A percentile compares a stretch with the other conserved stretches of the same genome.
Conservation (phyloP, 2,329 filamentous ascomycete genomes). For the Sporothrix curviconia region DNA sequence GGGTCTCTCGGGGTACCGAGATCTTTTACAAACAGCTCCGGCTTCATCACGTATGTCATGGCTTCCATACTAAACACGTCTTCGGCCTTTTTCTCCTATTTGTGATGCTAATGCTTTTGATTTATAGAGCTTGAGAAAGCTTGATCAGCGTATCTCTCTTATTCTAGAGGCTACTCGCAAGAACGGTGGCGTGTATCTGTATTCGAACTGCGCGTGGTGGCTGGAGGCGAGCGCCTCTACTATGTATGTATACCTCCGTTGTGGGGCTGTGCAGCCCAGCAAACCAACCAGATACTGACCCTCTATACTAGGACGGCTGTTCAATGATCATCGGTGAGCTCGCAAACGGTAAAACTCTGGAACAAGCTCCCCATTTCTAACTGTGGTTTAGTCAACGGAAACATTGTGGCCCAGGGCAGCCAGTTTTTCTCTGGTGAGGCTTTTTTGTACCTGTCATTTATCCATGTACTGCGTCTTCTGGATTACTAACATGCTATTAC, state of each 20-base stretch:
- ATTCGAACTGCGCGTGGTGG: conserved; percentile 47
- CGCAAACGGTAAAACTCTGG: too few species aligned
- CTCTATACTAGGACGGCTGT: conserved; percentile 41
- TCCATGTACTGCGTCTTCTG: too few species aligned
- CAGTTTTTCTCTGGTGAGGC: too few species aligned
- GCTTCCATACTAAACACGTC: not conserved
- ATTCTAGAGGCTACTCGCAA: conserved; percentile 58
- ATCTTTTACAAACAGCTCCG: conserved; percentile 65
- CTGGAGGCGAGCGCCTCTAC: conserved; percentile 50
- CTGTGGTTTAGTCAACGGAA: conserved; percentile 57
- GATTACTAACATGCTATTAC: conserved; percentile 30
- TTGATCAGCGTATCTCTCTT: conserved; percentile 55
- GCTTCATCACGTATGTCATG: conserved; percentile 42
- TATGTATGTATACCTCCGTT: conserved; percentile 28
- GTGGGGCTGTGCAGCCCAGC: too few species aligned
- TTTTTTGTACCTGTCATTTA: too few species aligned
- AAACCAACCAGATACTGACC: too few species aligned
- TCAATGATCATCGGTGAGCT: conserved; percentile 48
- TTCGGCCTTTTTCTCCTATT: not conserved
- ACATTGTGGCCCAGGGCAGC: conserved; percentile 57
- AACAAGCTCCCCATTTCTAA: too few species aligned
- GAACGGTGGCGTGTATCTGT: conserved; percentile 40
- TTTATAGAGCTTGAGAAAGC: conserved; percentile 44
- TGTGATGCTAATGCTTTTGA: not conserved
- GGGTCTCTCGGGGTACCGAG: conserved; percentile 63